phyloP scores from a whole-genome alignment of 2,329 filamentous ascomycete genomes.

The Dactylellina leptospora region DNA sequence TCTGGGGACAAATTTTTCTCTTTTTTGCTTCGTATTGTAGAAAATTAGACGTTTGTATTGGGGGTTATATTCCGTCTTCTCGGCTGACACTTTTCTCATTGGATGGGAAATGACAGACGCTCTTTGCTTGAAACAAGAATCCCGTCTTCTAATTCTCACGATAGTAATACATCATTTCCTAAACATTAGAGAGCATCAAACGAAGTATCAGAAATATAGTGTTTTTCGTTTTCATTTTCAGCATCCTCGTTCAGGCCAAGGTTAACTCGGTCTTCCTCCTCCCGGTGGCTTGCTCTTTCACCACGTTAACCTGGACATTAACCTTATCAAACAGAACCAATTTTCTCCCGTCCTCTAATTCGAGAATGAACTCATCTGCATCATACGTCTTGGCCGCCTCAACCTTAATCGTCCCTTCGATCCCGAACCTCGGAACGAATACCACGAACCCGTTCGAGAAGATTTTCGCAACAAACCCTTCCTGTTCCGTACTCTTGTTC shows the following conservation, averaged over 20 bases:
- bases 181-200: slow-evolving; percentile 21
- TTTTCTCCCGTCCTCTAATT: slow-evolving; percentile 61
- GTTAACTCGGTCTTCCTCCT: slow-evolving; percentile 89
- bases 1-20: background rate
- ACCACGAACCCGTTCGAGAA: slow-evolving; percentile 98
- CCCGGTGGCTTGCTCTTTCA: slow-evolving; percentile 93
- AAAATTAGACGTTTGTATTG: no score
- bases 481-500: slow-evolving; percentile 77
- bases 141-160: slow-evolving; percentile 4
- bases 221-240: background rate
- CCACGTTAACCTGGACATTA: slow-evolving; percentile 84
- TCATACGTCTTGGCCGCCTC: slow-evolving; percentile 86
- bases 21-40: no score
- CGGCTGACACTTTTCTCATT: background rate
- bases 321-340: slow-evolving; percentile 94
- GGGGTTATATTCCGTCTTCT: slow-evolving; percentile 9
- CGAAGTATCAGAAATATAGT: background rate
- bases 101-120: background rate
- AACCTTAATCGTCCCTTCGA: slow-evolving; percentile 83
- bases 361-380: slow-evolving; percentile 80
- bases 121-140: slow-evolving; percentile 17
- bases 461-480: slow-evolving; percentile 95
- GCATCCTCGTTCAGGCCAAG: slow-evolving; percentile 62
- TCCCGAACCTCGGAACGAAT: slow-evolving; percentile 92
- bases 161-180: slow-evolving; percentile 23